phyloP scores from a whole-genome alignment of 2,329 filamentous ascomycete genomes.

The Delphinella strobiligena region DNA sequence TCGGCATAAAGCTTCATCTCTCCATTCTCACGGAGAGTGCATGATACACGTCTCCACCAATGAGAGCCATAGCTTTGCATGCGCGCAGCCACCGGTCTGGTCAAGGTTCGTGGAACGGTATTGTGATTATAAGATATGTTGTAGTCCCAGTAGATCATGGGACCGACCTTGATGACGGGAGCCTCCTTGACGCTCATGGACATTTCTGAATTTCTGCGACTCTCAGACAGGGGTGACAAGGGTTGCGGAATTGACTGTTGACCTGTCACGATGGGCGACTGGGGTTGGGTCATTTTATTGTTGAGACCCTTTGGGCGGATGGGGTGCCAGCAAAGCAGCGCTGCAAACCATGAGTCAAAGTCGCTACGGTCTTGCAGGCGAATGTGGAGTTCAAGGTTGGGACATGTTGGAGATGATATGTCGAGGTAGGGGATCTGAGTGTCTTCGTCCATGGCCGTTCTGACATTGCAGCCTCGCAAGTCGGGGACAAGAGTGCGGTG shows the following conservation, averaged over 20 bases:
- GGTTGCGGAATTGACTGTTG: no score
- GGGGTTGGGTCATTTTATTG: constrained; percentile 41
- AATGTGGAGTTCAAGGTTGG: constrained; percentile 50
- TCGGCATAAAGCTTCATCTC: constrained; percentile 86
- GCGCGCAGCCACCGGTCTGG: constrained; percentile 39
- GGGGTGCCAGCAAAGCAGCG: constrained; percentile 71
- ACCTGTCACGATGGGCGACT: constrained; percentile 18
- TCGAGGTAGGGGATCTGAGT: constrained; percentile 38
- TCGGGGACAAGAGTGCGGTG: constrained; percentile 59
- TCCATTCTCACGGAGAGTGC: constrained; percentile 87
- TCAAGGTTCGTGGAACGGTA: constrained; percentile 6
- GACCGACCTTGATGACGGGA: constrained; percentile 78
- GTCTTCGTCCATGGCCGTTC: constrained; percentile 36
- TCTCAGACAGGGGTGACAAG: constrained; percentile 11
- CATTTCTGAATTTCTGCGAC: constrained; percentile 35
- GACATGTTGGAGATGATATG: constrained; percentile 38
- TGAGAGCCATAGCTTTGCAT: constrained; percentile 45
- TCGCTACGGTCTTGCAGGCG: constrained; percentile 53
- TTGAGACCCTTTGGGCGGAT: constrained; percentile 47
- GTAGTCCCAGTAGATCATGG: constrained; percentile 68
- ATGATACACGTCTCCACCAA: constrained; percentile 83
- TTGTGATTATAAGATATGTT: constrained; percentile 39
- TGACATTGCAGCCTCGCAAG: constrained; percentile 60
- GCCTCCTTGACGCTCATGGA: constrained; percentile 51
- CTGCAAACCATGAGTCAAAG: constrained; percentile 69